Evolutionary conservation across 2,329 filamentous ascomycete genomes (phyloP).

Genomic region (Trichoderma asperellum): DNA sequence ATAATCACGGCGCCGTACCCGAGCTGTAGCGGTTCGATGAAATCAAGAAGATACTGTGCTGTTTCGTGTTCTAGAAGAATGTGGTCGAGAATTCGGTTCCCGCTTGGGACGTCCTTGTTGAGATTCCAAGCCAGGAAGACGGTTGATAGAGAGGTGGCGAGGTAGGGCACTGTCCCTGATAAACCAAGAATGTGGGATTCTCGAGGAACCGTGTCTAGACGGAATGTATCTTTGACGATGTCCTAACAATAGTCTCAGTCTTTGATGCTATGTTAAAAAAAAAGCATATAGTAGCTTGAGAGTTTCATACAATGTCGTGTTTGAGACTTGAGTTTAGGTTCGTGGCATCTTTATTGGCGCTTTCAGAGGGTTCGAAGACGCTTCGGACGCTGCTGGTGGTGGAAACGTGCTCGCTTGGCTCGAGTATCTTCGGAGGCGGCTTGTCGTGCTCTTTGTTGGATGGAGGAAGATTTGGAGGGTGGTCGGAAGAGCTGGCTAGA

Average conservation of each 20-base stretch:
- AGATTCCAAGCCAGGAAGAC: constrained; percentile 83
- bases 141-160: constrained; percentile 81
- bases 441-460: constrained; percentile 63
- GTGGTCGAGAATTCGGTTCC: constrained; percentile 55
- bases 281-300: background rate
- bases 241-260: constrained; percentile 47
- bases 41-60: constrained; percentile 70
- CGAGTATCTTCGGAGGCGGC: constrained; percentile 58
- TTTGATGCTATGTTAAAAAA: background rate
- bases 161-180: constrained; percentile 82
- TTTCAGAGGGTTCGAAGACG: constrained; percentile 48
- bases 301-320: constrained; percentile 59
- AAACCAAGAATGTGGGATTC: constrained; percentile 71
- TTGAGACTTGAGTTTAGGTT: constrained; percentile 44
- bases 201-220: constrained; percentile 65
- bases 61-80: constrained; percentile 70
- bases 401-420: constrained; percentile 63
- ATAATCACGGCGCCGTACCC: constrained; percentile 92
- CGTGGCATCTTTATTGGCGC: constrained; percentile 34
- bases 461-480: constrained; percentile 31
- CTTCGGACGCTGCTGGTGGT: constrained; percentile 59
- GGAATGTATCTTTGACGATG: constrained; percentile 71
- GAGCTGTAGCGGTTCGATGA: constrained; percentile 85
- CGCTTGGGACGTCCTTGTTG: constrained; percentile 66
- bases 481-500: constrained; percentile 25